phyloP scores from a whole-genome alignment of 805 yeast genomes.

The Schizosaccharomyces osmophilus region DNA sequence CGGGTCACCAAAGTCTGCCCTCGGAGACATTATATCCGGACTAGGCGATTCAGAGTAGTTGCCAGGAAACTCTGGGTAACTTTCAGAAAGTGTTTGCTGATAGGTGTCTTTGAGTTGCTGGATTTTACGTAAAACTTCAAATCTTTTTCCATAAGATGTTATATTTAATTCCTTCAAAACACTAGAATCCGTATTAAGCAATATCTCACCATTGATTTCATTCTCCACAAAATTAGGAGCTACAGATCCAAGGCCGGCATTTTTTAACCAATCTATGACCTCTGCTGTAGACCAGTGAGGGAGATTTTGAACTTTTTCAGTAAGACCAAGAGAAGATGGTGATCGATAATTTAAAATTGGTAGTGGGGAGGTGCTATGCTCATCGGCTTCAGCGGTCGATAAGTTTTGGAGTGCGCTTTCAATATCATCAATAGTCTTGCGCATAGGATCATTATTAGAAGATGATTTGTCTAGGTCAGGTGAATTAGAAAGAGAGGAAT shows the following conservation, averaged over 20 bases:
- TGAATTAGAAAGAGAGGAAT: background rate
- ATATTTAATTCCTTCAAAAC: slow-evolving; percentile 82
- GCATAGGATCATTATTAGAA: slow-evolving; percentile 4
- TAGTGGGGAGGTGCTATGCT: slow-evolving; percentile 1
- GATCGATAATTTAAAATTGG: background rate
- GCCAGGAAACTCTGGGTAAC: background rate
- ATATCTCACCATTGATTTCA: slow-evolving; percentile 66
- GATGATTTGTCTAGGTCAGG: background rate
- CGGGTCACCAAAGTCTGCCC: too few species aligned
- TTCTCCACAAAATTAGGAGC: slow-evolving; percentile 65
- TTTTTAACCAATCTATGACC: slow-evolving; percentile 53
- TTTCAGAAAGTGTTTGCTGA: background rate
- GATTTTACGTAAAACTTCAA: slow-evolving; percentile 73
- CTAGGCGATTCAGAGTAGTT: background rate
- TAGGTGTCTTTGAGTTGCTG: slow-evolving; percentile 20
- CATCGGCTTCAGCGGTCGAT: slow-evolving; percentile 7
- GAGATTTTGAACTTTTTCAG: background rate
- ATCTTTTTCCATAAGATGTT: slow-evolving; percentile 79
- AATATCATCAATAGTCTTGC: slow-evolving; percentile 14
- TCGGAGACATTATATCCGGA: background rate
- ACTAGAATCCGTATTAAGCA: slow-evolving; percentile 63
- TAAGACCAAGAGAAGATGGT: background rate
- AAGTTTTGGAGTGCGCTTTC: slow-evolving; percentile 16
- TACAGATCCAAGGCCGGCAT: slow-evolving; percentile 42
- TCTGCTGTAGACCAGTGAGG: slow-evolving; percentile 59